These are phyloP conservation scores for Hydnum rufescens DNA, from an alignment of 768 basidiomycete genomes.

Conservation along the genomic window DNA sequence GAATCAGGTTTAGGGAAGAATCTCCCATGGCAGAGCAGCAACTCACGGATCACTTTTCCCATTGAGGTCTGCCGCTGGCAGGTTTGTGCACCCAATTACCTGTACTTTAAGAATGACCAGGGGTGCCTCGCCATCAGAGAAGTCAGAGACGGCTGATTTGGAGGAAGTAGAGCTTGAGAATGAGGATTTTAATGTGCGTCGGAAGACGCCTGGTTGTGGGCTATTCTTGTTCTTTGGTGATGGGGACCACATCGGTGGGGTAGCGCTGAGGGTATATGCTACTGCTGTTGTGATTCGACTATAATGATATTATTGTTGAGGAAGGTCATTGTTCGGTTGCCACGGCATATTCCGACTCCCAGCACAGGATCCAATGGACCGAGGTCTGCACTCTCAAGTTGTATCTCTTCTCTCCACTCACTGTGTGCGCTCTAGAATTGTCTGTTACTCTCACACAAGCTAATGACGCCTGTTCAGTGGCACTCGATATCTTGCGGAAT, in stretches of 20 bases:
- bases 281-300: too few species aligned
- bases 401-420: too few species aligned
- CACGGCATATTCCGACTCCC: too few species aligned
- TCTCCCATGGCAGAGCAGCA: neutral
- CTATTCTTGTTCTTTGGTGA: too few species aligned
- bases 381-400: too few species aligned
- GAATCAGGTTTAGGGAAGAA: neutral
- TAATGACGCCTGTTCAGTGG: neutral
- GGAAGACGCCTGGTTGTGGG: too few species aligned
- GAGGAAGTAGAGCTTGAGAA: neutral
- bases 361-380: too few species aligned
- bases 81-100: constrained; percentile 2
- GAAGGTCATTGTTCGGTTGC: too few species aligned
- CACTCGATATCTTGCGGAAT: neutral
- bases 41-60: constrained; percentile 8
- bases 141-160: neutral
- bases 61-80: constrained; percentile 5
- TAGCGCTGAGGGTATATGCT: too few species aligned
- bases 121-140: constrained; percentile 2
- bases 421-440: neutral
- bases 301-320: too few species aligned
- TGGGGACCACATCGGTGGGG: too few species aligned
- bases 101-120: constrained; percentile 4
- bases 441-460: neutral
- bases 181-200: neutral